Percentiles rank a stretch among this genome's conserved stretches.
Conservation (phyloP, 768 basidiomycete genomes). For the Lactarius evosmus region DNA sequence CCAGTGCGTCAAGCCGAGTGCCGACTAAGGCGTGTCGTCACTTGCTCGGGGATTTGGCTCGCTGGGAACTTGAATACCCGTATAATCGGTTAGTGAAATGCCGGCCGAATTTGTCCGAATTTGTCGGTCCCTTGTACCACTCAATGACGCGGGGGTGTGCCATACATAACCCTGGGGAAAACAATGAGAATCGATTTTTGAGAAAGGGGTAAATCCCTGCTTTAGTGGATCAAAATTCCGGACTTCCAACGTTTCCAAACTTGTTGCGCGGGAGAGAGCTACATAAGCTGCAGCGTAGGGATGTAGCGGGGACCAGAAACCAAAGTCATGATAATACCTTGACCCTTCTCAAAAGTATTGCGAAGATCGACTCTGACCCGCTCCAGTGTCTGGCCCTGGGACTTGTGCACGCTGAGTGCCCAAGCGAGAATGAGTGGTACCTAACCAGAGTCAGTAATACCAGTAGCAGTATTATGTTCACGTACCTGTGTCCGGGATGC, state of each 20-base stretch:
- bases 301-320: background rate
- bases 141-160: slow-evolving; percentile 61
- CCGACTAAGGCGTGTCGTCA: too few relatives aligned
- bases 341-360: slow-evolving; percentile 75
- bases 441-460: slow-evolving; percentile 31
- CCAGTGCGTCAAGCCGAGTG: too few relatives aligned
- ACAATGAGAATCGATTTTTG: slow-evolving; percentile 10
- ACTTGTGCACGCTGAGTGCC: slow-evolving; percentile 87
- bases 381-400: slow-evolving; percentile 86
- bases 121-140: slow-evolving; percentile 38
- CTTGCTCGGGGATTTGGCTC: too few relatives aligned
- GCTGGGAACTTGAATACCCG: too few relatives aligned
- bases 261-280: slow-evolving; percentile 69
- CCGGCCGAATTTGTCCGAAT: too few relatives aligned
- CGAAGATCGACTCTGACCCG: slow-evolving; percentile 77
- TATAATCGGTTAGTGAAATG: too few relatives aligned
- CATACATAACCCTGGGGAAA: slow-evolving; percentile 44
- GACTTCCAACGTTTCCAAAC: slow-evolving; percentile 62
- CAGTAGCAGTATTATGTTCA: slow-evolving; percentile 8
- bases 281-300: slow-evolving; percentile 51
- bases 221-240: slow-evolving; percentile 57
- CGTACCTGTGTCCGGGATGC: slow-evolving; percentile 57
- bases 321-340: slow-evolving; percentile 45
- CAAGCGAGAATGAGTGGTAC: slow-evolving; percentile 71
- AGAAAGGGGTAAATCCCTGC: slow-evolving; percentile 37